Conservation (phyloP, 768 basidiomycete species). For the Lactarius deliciosus region DNA sequence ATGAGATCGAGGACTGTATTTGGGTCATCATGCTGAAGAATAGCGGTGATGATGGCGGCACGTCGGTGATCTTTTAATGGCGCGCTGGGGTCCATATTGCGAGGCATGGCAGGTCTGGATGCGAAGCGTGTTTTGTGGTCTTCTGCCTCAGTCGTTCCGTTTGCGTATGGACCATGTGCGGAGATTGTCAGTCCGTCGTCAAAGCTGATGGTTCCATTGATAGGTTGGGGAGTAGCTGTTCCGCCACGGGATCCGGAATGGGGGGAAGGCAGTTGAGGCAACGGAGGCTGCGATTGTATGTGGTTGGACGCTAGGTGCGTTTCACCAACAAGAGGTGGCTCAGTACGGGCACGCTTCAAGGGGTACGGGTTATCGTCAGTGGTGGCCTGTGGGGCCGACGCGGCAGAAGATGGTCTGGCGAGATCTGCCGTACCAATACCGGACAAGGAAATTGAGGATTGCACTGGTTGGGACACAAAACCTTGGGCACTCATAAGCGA, state of each 20-base stretch:
- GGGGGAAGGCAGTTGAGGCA: slow-evolving; percentile 30
- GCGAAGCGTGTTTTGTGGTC: slow-evolving; percentile 57
- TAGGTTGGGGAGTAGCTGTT: slow-evolving; percentile 25
- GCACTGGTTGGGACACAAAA: slow-evolving; percentile 25
- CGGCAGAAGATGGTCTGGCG: slow-evolving; percentile 51
- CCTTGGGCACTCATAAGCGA: slow-evolving; percentile 31
- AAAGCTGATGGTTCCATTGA: slow-evolving; percentile 24
- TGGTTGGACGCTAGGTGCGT: slow-evolving; percentile 8
- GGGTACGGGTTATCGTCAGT: slow-evolving; percentile 68
- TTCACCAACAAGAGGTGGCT: slow-evolving; percentile 36
- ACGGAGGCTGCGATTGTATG: slow-evolving; percentile 33
- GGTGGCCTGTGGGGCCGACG: slow-evolving; percentile 42
- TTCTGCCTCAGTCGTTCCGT: slow-evolving; percentile 44
- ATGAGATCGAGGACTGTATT: slow-evolving; percentile 58
- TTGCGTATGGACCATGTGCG: slow-evolving; percentile 46
- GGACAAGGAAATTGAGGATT: slow-evolving; percentile 37
- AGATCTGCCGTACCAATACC: slow-evolving; percentile 51
- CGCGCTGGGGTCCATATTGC: slow-evolving; percentile 52
- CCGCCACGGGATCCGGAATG: slow-evolving; percentile 35
- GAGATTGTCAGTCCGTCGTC: slow-evolving; percentile 41
- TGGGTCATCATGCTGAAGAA: slow-evolving; percentile 72
- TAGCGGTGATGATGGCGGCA: slow-evolving; percentile 60
- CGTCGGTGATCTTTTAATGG: slow-evolving; percentile 53
- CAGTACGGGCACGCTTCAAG: slow-evolving; percentile 68
- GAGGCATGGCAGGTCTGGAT: slow-evolving; percentile 58